A percentile compares a stretch with the other conserved stretches of the same genome.
These are phyloP conservation scores for Sporobolomyces phaffii DNA, from an alignment of 768 basidiomycete species.

Conservation along the genomic window DNA sequence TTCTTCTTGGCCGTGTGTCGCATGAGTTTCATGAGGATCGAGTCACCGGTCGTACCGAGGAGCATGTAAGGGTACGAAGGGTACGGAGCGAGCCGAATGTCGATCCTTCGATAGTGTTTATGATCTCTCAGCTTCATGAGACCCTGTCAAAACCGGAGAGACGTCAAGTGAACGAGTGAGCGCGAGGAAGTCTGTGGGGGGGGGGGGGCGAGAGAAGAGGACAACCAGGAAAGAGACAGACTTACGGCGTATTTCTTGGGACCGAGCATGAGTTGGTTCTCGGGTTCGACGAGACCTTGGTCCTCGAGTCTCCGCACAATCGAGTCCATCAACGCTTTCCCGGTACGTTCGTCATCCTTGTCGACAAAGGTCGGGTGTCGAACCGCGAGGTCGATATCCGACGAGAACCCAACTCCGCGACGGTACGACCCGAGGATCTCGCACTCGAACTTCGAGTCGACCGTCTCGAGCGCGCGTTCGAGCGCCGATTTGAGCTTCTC, in stretches of 20 bases:
- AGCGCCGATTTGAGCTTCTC: slow-evolving; percentile 18
- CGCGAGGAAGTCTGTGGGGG: no score
- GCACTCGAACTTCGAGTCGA: slow-evolving; percentile 26
- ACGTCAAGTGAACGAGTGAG: no score
- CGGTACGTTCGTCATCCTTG: slow-evolving; percentile 19
- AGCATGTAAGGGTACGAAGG: slow-evolving; percentile 30
- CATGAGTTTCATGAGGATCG: slow-evolving; percentile 32
- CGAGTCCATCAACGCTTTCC: slow-evolving; percentile 17
- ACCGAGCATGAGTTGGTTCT: slow-evolving; percentile 26
- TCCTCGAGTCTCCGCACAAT: slow-evolving; percentile 16
- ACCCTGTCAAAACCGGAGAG: slow-evolving; percentile 2
- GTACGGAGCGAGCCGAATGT: slow-evolving; percentile 28
- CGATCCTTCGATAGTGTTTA: slow-evolving; percentile 30
- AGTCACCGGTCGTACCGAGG: slow-evolving; percentile 34
- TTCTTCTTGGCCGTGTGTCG: slow-evolving; percentile 25
- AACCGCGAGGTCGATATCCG: slow-evolving; percentile 35
- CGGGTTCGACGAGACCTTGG: slow-evolving; percentile 10
- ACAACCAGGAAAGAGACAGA: no score
- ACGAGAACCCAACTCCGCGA: slow-evolving; percentile 27
- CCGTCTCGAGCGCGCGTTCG: slow-evolving; percentile 1
- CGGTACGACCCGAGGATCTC: slow-evolving; percentile 36
- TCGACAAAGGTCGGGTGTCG: slow-evolving; percentile 22
- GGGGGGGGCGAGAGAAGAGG: no score
- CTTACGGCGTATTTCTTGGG: slow-evolving; percentile 25
- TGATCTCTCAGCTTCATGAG: slow-evolving; percentile 26